phyloP scores from a whole-genome alignment of 192 early-diverging fungal species.

The Chytriomyces hyalinus region DNA sequence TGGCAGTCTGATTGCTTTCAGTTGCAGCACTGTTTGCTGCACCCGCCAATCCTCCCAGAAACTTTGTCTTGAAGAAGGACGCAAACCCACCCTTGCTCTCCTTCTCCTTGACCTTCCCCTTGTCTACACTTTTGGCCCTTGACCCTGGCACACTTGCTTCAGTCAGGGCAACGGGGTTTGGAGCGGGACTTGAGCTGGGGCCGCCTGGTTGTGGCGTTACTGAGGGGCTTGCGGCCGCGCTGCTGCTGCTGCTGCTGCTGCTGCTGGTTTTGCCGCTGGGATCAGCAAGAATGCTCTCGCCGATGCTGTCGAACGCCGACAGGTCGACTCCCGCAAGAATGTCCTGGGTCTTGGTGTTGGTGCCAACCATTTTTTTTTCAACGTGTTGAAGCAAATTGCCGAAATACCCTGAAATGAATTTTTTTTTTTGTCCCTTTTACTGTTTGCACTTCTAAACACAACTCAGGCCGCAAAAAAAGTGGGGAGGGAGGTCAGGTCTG shows the following conservation, averaged over 20 bases:
- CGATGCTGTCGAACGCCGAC: neutral
- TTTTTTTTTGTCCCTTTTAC: too few species aligned
- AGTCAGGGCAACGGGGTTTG: neutral
- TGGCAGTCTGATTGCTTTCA: neutral
- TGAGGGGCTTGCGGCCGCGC: too few species aligned
- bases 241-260: neutral
- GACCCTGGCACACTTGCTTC: neutral
- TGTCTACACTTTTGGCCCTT: neutral
- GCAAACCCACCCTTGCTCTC: neutral
- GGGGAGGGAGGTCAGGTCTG: too few species aligned
- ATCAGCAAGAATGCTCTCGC: neutral
- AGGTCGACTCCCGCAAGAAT: neutral
- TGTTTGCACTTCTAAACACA: neutral
- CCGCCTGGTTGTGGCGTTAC: neutral
- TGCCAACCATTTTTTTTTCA: neutral
- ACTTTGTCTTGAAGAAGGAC: neutral
- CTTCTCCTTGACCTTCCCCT: neutral
- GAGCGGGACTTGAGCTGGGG: neutral
- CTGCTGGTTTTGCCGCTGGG: neutral
- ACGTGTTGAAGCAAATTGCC: neutral
- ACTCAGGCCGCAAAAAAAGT: too few species aligned
- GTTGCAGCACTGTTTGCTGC: neutral
- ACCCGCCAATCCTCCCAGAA: too few species aligned
- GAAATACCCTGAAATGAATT: neutral
- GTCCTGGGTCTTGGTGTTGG: neutral